Conservation (phyloP, 331 rosid genomes). For the Rhamnella rubrinervis region DNA sequence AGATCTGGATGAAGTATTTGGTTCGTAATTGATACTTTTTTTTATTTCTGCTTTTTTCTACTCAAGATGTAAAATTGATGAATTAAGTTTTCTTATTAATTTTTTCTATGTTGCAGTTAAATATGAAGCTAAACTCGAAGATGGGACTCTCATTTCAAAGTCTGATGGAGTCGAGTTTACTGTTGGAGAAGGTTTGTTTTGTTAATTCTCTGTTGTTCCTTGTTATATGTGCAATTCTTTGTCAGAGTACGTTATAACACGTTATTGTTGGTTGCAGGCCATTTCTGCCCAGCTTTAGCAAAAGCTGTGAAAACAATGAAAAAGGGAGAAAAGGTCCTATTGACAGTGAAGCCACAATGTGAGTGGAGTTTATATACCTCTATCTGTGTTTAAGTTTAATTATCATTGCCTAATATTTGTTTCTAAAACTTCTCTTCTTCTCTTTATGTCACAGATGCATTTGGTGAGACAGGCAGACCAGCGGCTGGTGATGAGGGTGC, state of each 20-base stretch:
- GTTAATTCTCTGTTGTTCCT: neutral
- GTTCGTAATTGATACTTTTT: constrained; percentile 1
- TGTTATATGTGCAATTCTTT: neutral
- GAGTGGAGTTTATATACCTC: constrained; percentile 1
- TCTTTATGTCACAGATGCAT: constrained; percentile 24
- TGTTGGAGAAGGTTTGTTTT: constrained; percentile 56
- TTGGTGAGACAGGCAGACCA: constrained; percentile 39
- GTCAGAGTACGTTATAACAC: neutral
- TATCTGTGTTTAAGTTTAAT: neutral
- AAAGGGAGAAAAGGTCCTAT: constrained; percentile 38
- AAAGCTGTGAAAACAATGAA: constrained; percentile 46
- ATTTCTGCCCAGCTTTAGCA: constrained; percentile 44
- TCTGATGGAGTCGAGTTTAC: constrained; percentile 78
- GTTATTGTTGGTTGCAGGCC: constrained; percentile 15
- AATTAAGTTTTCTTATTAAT: neutral
- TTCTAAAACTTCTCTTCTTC: neutral
- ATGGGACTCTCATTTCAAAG: constrained; percentile 61
- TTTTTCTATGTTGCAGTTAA: constrained; percentile 42
- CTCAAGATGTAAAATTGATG: neutral
- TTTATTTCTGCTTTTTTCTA: neutral
- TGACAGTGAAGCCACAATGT: constrained; percentile 48
- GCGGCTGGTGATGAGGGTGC: constrained; percentile 28
- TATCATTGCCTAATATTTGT: neutral
- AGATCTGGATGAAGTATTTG: constrained; percentile 41
- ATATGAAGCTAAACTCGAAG: constrained; percentile 66